phyloP scores from a whole-genome alignment of 164 flowering plant genomes.

The Echeveria elegans region DNA sequence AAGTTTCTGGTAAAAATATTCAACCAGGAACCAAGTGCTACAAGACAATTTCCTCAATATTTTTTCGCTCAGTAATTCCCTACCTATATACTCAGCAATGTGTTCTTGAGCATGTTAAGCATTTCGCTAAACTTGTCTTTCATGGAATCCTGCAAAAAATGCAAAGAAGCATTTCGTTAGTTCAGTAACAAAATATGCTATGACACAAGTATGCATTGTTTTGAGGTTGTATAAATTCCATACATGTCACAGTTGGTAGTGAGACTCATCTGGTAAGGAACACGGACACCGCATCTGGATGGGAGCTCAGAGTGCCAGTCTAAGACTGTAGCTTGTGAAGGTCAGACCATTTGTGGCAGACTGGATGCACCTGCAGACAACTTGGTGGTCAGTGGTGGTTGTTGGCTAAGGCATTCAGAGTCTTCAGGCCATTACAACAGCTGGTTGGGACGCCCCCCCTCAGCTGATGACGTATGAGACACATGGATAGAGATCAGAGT shows the following conservation, averaged over 20 bases:
- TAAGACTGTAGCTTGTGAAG: constrained; percentile 9
- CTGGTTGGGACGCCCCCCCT: neutral
- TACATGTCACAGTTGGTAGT: constrained; percentile 5
- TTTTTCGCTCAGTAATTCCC: too few relatives aligned
- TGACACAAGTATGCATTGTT: too few relatives aligned
- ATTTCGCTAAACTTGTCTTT: neutral
- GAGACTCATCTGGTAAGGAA: constrained; percentile 7
- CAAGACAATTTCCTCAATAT: too few relatives aligned
- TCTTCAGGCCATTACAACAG: constrained; percentile 5
- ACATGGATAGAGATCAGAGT: neutral
- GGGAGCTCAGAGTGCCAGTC: constrained; percentile 8
- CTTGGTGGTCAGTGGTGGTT: constrained; percentile 7
- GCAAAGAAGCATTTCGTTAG: neutral
- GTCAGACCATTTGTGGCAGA: neutral
- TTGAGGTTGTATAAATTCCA: neutral
- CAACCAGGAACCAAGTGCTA: too few relatives aligned
- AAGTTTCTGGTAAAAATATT: too few relatives aligned
- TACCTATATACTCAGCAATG: too few relatives aligned
- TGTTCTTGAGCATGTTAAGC: too few relatives aligned
- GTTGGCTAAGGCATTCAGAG: constrained; percentile 1
- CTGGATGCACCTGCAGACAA: constrained; percentile 7
- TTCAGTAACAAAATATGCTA: neutral
- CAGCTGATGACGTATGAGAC: neutral
- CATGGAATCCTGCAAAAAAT: constrained; percentile 6
- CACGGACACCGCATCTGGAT: neutral